Conservation (phyloP, 2,329 filamentous ascomycete genomes). For the Aspergillus jensenii region DNA sequence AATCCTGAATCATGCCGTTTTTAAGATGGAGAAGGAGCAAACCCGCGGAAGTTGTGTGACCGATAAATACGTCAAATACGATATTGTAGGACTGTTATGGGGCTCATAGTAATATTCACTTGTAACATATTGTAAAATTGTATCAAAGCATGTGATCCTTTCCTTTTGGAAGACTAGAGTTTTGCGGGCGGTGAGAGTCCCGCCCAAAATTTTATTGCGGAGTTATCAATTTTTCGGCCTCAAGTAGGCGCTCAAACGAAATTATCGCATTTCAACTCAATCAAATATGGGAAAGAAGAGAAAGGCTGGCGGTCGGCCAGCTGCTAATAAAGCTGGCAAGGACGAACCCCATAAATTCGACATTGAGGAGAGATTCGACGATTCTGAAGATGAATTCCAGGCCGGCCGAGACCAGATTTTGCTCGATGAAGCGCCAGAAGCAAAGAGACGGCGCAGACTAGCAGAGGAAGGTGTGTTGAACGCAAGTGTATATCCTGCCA, state of each 20-base stretch:
- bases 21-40: not conserved
- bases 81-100: not conserved
- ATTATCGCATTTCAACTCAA: not conserved
- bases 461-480: slow-evolving; percentile 61
- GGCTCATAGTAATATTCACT: not conserved
- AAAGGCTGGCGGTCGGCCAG: slow-evolving; percentile 61
- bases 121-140: not conserved
- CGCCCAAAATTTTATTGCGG: slow-evolving; percentile 38
- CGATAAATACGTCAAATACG: not conserved
- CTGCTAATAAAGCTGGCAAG: slow-evolving; percentile 31
- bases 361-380: slow-evolving; percentile 72
- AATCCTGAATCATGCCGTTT: not conserved
- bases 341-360: slow-evolving; percentile 36
- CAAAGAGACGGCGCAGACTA: slow-evolving; percentile 71
- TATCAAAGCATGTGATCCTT: slow-evolving; percentile 3
- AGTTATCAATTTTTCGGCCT: slow-evolving; percentile 17
- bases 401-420: slow-evolving; percentile 81
- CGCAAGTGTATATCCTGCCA: not conserved
- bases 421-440: slow-evolving; percentile 75
- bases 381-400: slow-evolving; percentile 93
- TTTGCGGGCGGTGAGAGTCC: slow-evolving; percentile 30
- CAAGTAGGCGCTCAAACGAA: slow-evolving; percentile 1
- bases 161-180: slow-evolving; percentile 17
- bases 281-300: slow-evolving; percentile 58
- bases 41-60: not conserved